Conservation (phyloP, 2,329 filamentous ascomycete species). For the Dactylellina sp. region DNA sequence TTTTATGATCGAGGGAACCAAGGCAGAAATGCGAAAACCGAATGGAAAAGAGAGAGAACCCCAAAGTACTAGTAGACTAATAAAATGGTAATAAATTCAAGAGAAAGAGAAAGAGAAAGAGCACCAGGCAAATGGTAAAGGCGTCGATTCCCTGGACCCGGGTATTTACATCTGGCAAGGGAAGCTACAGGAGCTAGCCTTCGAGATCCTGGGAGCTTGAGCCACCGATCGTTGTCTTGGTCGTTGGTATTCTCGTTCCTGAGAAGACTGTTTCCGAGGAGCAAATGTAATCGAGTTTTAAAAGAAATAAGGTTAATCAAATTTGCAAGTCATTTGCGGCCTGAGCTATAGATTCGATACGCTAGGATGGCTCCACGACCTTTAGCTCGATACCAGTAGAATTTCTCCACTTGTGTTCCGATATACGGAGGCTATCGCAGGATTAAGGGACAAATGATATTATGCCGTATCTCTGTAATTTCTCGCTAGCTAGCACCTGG, state of each 20-base stretch:
- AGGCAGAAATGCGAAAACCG: background rate
- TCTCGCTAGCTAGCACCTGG: background rate
- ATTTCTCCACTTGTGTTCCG: slow-evolving; percentile 46
- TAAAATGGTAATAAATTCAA: slow-evolving; percentile 11
- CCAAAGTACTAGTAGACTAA: background rate
- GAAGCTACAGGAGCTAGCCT: slow-evolving; percentile 11
- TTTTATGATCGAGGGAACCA: no score
- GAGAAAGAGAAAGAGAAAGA: slow-evolving; percentile 16
- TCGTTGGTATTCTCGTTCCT: background rate
- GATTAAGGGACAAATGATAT: background rate
- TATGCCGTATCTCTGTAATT: background rate
- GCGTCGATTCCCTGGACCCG: slow-evolving; percentile 44
- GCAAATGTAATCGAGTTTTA: slow-evolving; percentile 14
- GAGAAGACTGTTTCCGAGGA: slow-evolving; percentile 36
- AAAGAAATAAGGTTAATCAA: slow-evolving; percentile 10
- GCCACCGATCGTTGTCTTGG: slow-evolving; percentile 1
- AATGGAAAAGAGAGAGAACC: background rate
- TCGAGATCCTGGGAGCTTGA: slow-evolving; percentile 28
- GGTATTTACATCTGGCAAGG: slow-evolving; percentile 45
- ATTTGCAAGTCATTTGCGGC: slow-evolving; percentile 16
- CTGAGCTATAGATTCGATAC: slow-evolving; percentile 38
- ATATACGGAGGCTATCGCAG: slow-evolving; percentile 42
- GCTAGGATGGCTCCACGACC: slow-evolving; percentile 44
- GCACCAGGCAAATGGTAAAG: slow-evolving; percentile 32
- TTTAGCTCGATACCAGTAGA: slow-evolving; percentile 1